These are phyloP conservation scores for Dimargaris verticillata DNA, from an alignment of 192 early-diverging fungal species.

Conservation along the genomic window DNA sequence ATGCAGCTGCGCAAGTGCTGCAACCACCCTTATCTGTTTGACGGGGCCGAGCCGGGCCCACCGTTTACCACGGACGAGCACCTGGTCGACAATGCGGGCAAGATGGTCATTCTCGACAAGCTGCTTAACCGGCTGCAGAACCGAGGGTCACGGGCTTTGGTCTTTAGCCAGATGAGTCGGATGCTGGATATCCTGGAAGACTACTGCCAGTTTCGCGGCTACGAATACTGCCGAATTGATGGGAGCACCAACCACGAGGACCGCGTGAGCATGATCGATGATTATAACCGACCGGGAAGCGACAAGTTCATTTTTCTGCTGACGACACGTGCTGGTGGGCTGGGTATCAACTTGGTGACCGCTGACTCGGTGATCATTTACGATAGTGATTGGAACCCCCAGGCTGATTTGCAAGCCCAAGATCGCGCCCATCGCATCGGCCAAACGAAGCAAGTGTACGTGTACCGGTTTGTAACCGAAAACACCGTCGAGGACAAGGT, in stretches of 20 bases:
- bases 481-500: constrained; percentile 97
- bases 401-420: constrained; percentile 83
- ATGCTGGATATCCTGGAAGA: constrained; percentile 96
- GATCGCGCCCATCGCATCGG: constrained; percentile 99
- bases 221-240: constrained; percentile 91
- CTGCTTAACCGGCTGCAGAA: constrained; percentile 61
- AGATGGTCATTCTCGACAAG: constrained; percentile 87
- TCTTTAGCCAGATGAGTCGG: constrained; percentile 98
- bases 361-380: constrained; percentile 94
- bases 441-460: constrained; percentile 93
- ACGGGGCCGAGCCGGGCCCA: constrained; percentile 86
- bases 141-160: constrained; percentile 82
- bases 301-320: constrained; percentile 91
- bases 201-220: constrained; percentile 81
- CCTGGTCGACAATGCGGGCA: constrained; percentile 82
- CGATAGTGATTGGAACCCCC: constrained; percentile 93
- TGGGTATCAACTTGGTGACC: constrained; percentile 92
- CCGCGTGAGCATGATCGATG: constrained; percentile 80
- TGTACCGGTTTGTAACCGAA: constrained; percentile 93
- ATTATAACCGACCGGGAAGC: constrained; percentile 78
- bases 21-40: constrained; percentile 84
- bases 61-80: constrained; percentile 95
- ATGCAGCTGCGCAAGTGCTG: constrained; percentile 88
- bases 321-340: constrained; percentile 91
- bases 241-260: constrained; percentile 92